Base-by-base conservation (phyloP, 805 yeast species). In the Ogataea henricii region DNA sequence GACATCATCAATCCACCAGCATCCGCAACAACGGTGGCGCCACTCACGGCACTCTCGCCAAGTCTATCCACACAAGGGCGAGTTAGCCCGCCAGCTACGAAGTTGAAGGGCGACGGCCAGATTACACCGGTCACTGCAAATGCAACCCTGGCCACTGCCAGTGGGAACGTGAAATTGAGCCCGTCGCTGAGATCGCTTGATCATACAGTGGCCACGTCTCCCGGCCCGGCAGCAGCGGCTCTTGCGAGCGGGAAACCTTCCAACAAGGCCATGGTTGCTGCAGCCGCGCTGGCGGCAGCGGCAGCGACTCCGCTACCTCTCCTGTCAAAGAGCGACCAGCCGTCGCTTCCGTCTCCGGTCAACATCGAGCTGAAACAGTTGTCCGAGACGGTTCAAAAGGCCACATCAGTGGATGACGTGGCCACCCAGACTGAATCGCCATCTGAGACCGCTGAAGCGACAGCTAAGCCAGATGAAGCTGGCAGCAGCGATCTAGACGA, bases 211-310 rank as follows among this genome's bases (percentile, higher is more conserved):
- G 58, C 64, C 16, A 62, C 64, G 17, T 66, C 71, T 8, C 73
- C 73, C 5, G 72, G 72, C 8, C 70, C 70, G 22, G 72, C 68
- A 1, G 66, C 70, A 8, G 71, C 71, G 13, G 71, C 69, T 3
- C 48, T 67, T 39, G 69, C 66, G 1, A 61, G 63, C 26, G 64
- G 60, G 4, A 53, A 51, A 32, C 58, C 62, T n/a, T 59, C 63
- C 7, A 66, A 65, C 45, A 78, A 82, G 56, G 89, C 87, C 0
- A 74, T 77, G 56, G 85, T 86, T 7, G 94, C 92, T 0, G 94
- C 94, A 1, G 92, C 91, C 7, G 92, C 92, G 0, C 69, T 87
- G 43, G 89, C 90, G 3, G 89, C 87, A 0, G 94, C 92, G 0
- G 91, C 91, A 2, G 87, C 83, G 12, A 76, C 81, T 12, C 94